Conservation (phyloP, 2,329 filamentous ascomycete genomes). For the Diaporthe ampelina region DNA sequence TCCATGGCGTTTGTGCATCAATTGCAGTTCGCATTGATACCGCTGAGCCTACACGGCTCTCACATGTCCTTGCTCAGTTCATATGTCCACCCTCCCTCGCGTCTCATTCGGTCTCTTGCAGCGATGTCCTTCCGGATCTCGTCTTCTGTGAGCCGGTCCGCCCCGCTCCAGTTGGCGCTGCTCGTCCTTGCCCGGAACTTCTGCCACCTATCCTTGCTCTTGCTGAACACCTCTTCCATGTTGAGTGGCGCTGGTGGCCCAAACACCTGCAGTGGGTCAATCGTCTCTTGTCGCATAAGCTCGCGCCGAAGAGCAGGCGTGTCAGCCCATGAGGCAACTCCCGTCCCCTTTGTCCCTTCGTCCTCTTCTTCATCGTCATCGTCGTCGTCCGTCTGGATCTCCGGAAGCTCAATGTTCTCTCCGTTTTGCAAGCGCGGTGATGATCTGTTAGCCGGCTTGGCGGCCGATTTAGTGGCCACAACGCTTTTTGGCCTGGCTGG, state of each 20-base stretch:
- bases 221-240: constrained; percentile 97
- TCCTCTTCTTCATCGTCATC: constrained; percentile 80
- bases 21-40: not conserved
- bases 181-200: constrained; percentile 93
- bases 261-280: constrained; percentile 89
- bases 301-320: constrained; percentile 84
- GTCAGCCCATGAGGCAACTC: constrained; percentile 87
- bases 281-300: constrained; percentile 84
- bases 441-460: constrained; percentile 74
- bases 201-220: constrained; percentile 86
- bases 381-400: constrained; percentile 94
- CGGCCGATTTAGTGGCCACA: constrained; percentile 65
- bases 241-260: constrained; percentile 89
- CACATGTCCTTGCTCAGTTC: constrained; percentile 65
- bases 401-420: constrained; percentile 91
- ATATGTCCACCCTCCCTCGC: constrained; percentile 90
- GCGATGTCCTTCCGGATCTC: constrained; percentile 86
- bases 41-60: constrained; percentile 37
- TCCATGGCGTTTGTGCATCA: not conserved
- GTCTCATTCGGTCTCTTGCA: constrained; percentile 81
- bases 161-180: constrained; percentile 92
- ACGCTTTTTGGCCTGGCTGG: constrained; percentile 69
- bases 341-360: constrained; percentile 65
- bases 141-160: constrained; percentile 87
- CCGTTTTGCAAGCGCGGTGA: constrained; percentile 91